Evolutionary conservation across 2,329 filamentous ascomycete genomes (phyloP), one percentile per base, ranked within the genome.

Genomic region (Shiraia bambusicola): DNA sequence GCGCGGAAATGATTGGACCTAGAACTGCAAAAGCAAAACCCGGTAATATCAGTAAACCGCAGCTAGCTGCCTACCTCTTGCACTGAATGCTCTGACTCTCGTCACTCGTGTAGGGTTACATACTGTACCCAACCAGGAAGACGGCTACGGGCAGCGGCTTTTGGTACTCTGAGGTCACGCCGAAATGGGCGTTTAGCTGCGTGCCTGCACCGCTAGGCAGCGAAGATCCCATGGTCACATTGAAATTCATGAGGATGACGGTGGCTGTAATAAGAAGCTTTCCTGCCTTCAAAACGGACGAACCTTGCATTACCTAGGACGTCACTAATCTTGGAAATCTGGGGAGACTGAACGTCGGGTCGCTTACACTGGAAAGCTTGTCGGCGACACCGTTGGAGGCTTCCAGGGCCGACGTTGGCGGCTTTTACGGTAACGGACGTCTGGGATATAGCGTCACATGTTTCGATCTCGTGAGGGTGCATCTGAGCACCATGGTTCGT

Each of bases 211-310:
- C 31, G 7, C 31, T 33, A 7, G 31, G 15, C 31, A 33, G 22
- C 17, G 31, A 33, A 7, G 31, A 33, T 19, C 15, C 31, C 31
- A 33, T 33, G 17, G 31, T 33, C 12, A 33, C 31, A 9, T 33
- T 33, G 31, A 33, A 33, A 16, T 33, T 33, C 31, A 33, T 33
- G n/a, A 33, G n/a, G 7, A 33, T 33, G 14, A 33, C 31, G 12
- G 31, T 33, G 15, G 31, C 31, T 4, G 17, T 3, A 10, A 33
- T 33, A 19, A 33, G 8, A 33, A 33, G 31, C 10, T 33, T 33
- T 33, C 31, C 11, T 16, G 17, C 22, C 31, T 19, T 14, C 16
- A 33, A 13, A 9, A 22, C 4, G 19, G 19, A 5, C 19, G 19
- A 22, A 8, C 19, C 19, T 22, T 22, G 4, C 4, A 22, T 22